Evolutionary conservation across 176 grass and related monocot species (phyloP).

Genomic region (bread wheat (Triticum aestivum)): DNA sequence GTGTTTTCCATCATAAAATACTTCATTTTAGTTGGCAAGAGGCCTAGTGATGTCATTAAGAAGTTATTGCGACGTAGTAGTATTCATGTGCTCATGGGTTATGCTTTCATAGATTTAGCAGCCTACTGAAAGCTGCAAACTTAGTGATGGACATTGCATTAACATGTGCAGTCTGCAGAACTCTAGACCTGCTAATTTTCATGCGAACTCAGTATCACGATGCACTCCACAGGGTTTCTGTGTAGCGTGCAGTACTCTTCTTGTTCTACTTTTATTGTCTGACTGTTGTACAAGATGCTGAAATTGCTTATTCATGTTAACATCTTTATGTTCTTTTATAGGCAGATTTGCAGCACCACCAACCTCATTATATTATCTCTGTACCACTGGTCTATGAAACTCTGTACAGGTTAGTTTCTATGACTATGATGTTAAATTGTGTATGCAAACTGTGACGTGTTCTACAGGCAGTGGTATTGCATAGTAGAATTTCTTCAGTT

Average conservation of each 20-base stretch:
- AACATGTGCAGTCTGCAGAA: background rate
- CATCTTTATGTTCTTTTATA: conserved; percentile 58
- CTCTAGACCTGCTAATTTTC: background rate
- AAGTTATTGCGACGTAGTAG: background rate
- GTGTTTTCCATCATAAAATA: conserved; percentile 6
- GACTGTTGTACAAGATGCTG: conserved; percentile 34
- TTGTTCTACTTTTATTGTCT: conserved; percentile 30
- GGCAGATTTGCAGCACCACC: conserved; percentile 90
- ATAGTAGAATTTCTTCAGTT: conserved; percentile 5
- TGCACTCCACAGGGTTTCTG: background rate
- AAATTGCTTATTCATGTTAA: conserved; percentile 49
- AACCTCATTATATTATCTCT: conserved; percentile 84
- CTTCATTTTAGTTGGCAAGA: background rate
- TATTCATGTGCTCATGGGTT: background rate
- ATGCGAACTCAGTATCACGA: background rate
- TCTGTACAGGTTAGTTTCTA: conserved; percentile 74
- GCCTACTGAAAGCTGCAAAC: conserved; percentile 17
- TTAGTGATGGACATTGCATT: background rate
- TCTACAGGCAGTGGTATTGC: background rate
- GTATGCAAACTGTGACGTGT: background rate
- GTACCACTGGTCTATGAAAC: conserved; percentile 96
- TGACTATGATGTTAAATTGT: conserved; percentile 7
- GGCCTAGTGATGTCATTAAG: background rate
- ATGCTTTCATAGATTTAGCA: conserved; percentile 11
- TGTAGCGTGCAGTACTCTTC: background rate